Evolutionary conservation across 495 filamentous ascomycete genomes (phyloP).

Genomic region (Lichina pygmaea): DNA sequence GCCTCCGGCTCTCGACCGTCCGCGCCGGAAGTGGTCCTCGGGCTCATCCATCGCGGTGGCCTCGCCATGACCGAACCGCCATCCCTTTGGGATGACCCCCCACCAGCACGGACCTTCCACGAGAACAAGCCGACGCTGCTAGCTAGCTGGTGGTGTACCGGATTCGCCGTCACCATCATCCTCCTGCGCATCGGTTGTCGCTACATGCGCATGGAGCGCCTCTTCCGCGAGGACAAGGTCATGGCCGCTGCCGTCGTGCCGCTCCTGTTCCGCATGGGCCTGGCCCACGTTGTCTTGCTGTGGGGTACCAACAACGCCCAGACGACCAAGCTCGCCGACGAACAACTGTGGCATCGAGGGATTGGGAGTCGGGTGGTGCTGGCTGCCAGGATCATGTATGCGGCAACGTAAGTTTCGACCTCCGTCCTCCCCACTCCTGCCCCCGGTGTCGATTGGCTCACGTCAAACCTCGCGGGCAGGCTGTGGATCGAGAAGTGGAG

Average conservation of each 20-base stretch:
- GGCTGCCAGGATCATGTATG: slow-evolving; percentile 36
- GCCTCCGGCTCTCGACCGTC: too few species aligned
- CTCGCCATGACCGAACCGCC: neutral
- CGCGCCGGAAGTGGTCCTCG: too few species aligned
- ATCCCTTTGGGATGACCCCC: slow-evolving; percentile 27
- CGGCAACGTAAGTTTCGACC: slow-evolving; percentile 29
- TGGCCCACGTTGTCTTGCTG: slow-evolving; percentile 60
- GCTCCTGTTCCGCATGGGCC: slow-evolving; percentile 52
- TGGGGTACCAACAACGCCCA: slow-evolving; percentile 72
- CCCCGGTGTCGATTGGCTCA: neutral
- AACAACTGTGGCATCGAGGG: slow-evolving; percentile 20
- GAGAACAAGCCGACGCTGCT: slow-evolving; percentile 55
- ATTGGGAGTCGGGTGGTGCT: slow-evolving; percentile 41
- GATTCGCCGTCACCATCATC: slow-evolving; percentile 59
- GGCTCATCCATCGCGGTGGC: too few species aligned
- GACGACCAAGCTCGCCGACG: slow-evolving; percentile 17
- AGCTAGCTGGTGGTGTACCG: slow-evolving; percentile 85
- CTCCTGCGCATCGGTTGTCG: slow-evolving; percentile 48
- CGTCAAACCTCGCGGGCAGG: slow-evolving; percentile 14
- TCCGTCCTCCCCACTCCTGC: neutral
- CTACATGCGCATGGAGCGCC: slow-evolving; percentile 49
- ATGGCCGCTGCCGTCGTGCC: slow-evolving; percentile 62
- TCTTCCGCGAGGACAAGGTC: slow-evolving; percentile 71
- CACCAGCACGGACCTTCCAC: slow-evolving; percentile 21
- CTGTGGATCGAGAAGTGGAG: slow-evolving; percentile 84